These are phyloP conservation scores for Xylaria venustula DNA, from an alignment of 495 filamentous ascomycete species.

Conservation along the genomic window DNA sequence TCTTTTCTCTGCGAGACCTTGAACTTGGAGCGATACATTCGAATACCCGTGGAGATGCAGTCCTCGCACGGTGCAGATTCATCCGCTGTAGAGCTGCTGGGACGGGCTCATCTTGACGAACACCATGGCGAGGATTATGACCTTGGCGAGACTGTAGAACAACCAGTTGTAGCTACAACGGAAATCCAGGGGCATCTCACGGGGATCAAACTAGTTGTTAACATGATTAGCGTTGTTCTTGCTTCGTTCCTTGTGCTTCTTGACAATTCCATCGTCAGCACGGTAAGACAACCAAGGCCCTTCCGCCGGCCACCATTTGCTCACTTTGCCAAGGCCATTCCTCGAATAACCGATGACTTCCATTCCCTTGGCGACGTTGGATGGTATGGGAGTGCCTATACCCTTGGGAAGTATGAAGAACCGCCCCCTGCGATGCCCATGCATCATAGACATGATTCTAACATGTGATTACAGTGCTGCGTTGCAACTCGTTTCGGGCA, in stretches of 20 bases:
- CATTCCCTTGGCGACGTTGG: slow-evolving; percentile 41
- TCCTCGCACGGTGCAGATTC: too few relatives aligned
- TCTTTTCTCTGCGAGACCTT: too few relatives aligned
- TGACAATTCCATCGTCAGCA: slow-evolving; percentile 44
- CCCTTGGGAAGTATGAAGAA: slow-evolving; percentile 1
- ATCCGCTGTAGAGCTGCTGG: too few relatives aligned
- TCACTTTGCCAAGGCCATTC: slow-evolving; percentile 19
- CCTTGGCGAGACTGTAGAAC: not conserved
- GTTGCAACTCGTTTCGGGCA: slow-evolving; percentile 38
- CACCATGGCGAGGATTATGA: too few relatives aligned
- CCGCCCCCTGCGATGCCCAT: not conserved
- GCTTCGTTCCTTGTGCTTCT: slow-evolving; percentile 48
- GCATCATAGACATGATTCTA: not conserved
- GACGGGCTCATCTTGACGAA: too few relatives aligned
- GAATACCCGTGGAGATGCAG: too few relatives aligned
- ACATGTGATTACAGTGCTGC: slow-evolving; percentile 24
- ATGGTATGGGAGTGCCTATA: slow-evolving; percentile 44
- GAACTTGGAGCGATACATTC: too few relatives aligned
- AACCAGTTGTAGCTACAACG: not conserved
- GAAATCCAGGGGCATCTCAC: not conserved
- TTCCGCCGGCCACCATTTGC: not conserved
- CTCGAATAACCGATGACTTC: slow-evolving; percentile 37
- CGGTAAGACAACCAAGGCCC: slow-evolving; percentile 11
- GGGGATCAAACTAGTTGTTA: not conserved
- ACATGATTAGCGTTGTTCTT: slow-evolving; percentile 23